phyloP scores from a whole-genome alignment of 2,329 filamentous ascomycete species.

The Juglanconis juglandina region DNA sequence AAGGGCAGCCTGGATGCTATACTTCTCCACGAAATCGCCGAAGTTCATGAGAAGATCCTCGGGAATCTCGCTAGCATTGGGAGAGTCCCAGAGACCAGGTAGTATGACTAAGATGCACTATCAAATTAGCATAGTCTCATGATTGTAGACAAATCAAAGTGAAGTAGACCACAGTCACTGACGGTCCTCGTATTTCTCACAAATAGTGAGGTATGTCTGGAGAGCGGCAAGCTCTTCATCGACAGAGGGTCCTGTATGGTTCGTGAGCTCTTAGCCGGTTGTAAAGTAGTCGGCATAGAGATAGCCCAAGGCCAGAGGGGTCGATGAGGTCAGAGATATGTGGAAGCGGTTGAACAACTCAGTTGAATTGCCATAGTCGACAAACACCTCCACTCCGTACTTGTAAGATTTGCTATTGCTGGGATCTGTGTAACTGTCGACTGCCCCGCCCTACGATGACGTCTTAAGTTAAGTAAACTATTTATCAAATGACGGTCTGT shows the following conservation, averaged over 20 bases:
- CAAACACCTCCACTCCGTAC: background rate
- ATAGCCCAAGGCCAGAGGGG: background rate
- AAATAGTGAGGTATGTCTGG: background rate
- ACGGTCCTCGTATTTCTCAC: slow-evolving; percentile 7
- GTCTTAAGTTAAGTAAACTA: background rate
- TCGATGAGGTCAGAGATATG: background rate
- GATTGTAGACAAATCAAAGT: no score
- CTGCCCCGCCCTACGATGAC: background rate
- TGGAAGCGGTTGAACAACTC: slow-evolving; percentile 6
- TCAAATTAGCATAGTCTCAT: background rate
- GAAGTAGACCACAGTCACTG: background rate
- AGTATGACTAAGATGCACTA: slow-evolving; percentile 21
- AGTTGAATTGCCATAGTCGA: slow-evolving; percentile 4
- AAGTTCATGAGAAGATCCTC: slow-evolving; percentile 45
- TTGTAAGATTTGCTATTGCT: background rate
- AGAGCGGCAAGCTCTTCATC: background rate
- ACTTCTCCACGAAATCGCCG: slow-evolving; percentile 45
- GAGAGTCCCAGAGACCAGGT: slow-evolving; percentile 37
- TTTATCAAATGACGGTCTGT: no score
- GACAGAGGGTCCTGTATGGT: background rate
- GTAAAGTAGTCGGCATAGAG: slow-evolving; percentile 1
- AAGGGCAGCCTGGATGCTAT: slow-evolving; percentile 40
- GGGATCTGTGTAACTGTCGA: slow-evolving; percentile 7
- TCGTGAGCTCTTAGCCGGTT: background rate
- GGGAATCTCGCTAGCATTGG: slow-evolving; percentile 40